These are phyloP conservation scores for Aspergillus pseudoviridinutans DNA, from an alignment of 2,329 filamentous ascomycete species.

Conservation along the genomic window DNA sequence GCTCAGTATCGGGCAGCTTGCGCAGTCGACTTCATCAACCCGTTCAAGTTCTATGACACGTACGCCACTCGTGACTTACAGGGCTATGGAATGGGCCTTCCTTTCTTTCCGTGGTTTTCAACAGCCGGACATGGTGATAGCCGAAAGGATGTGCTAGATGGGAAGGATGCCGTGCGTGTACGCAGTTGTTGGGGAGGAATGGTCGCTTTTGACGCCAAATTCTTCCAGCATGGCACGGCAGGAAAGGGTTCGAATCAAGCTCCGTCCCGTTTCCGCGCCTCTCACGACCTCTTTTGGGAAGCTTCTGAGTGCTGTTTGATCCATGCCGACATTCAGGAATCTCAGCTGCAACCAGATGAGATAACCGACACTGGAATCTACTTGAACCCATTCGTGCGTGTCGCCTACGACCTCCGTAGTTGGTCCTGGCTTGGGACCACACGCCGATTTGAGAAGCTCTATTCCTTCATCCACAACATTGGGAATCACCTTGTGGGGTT, in stretches of 20 bases:
- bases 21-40: conserved; percentile 68
- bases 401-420: conserved; percentile 60
- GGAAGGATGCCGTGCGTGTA: conserved; percentile 60
- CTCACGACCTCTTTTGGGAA: conserved; percentile 52
- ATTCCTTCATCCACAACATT: conserved; percentile 56
- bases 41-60: conserved; percentile 73
- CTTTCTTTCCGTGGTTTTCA: conserved; percentile 71
- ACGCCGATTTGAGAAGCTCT: conserved; percentile 63
- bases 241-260: background rate
- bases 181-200: conserved; percentile 76
- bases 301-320: conserved; percentile 63
- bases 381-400: conserved; percentile 73
- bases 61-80: conserved; percentile 70
- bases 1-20: conserved; percentile 66
- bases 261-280: conserved; percentile 53
- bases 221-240: conserved; percentile 36
- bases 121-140: conserved; percentile 49
- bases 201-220: conserved; percentile 50
- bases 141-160: conserved; percentile 59
- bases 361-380: conserved; percentile 57
- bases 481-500: conserved; percentile 54
- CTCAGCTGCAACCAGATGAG: conserved; percentile 26
- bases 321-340: conserved; percentile 45
- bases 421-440: conserved; percentile 58
- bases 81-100: conserved; percentile 64